Evolutionary conservation across 108 stramenopile species (phyloP), one percentile per base, ranked within the genome.

Genomic region (Thalassiosira profunda): DNA sequence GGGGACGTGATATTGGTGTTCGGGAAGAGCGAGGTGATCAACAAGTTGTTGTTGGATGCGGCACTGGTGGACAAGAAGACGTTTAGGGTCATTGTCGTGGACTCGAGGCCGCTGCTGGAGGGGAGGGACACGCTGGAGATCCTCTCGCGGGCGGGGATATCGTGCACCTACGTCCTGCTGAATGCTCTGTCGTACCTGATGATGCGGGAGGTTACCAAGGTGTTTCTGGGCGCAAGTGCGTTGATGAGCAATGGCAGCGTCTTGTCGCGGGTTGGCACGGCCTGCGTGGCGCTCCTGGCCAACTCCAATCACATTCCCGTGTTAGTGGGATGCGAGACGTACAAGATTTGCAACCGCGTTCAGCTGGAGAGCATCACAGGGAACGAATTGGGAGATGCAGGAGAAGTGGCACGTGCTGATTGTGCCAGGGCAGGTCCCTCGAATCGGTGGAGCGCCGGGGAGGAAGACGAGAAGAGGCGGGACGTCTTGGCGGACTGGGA

Each of bases 341-440:
- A 99, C 92, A 99, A 99, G 79, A 98, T 99, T 63, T 96, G 92
- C 47, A 97, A 98, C 54, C 84, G 91, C 28, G 96, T 99, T 0
- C 98, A 98, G 63, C 74, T 99, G 37, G 99, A 99, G 65, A 85
- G 87, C 42, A 96, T 99, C 47, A 96, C 95, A 0, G 78, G 84
- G 47, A 99, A 99, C 71, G 99, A 99, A 79, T 80, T 98, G 40
- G 98, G 98, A 11, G 79, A 97, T 80, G 95, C 97, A 10, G 90
- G 76, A 21, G 92, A 88, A 14, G 72, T 97, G 30, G 57, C 80
- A 28, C 69, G 29, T 41, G 70, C 78, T 28, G 72, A 74, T 41
- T 69, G 73, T 55, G 66, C 58, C 25, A 74, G 76, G 43, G 69
- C 58, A 26, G 63, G 49, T 25, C 63, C 76, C 9, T 77, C 76